These are phyloP conservation scores for Nissolia schottii DNA, from an alignment of 306 rosid species.

Conservation along the genomic window DNA sequence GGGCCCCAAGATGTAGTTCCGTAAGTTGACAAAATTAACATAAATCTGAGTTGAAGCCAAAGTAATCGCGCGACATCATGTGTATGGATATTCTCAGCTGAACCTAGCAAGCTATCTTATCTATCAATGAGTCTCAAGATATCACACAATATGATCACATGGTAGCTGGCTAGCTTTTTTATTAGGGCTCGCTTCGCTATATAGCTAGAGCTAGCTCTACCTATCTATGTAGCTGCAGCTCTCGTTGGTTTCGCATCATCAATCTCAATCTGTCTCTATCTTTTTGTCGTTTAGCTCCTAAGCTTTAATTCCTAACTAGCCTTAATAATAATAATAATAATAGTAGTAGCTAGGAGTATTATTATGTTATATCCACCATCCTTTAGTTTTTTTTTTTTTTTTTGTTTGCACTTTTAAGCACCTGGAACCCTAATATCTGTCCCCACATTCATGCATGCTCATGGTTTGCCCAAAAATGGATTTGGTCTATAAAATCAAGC, in stretches of 20 bases:
- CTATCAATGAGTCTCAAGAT: neutral
- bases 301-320: constrained; percentile 16
- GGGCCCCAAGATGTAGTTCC: constrained; percentile 30
- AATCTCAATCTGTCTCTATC: constrained; percentile 28
- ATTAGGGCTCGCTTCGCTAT: constrained; percentile 14
- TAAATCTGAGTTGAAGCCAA: constrained; percentile 13
- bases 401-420: constrained; percentile 46
- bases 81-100: constrained; percentile 32
- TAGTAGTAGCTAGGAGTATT: too few relatives aligned
- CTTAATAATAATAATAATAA: too few relatives aligned
- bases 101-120: constrained; percentile 16
- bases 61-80: constrained; percentile 19
- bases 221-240: constrained; percentile 33
- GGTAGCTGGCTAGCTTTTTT: too few relatives aligned
- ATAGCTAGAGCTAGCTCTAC: too few relatives aligned
- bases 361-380: constrained; percentile 1
- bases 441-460: constrained; percentile 24
- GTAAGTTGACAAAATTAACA: constrained; percentile 26
- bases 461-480: constrained; percentile 39
- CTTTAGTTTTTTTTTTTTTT: constrained; percentile 26
- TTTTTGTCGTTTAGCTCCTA: constrained; percentile 37
- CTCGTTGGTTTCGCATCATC: constrained; percentile 31
- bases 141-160: neutral
- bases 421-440: constrained; percentile 41
- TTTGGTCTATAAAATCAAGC: constrained; percentile 29